Percentiles rank a stretch among this genome's conserved stretches.
Evolutionary conservation across 148 eudicot genomes (phyloP).

Genomic region (Vaccinium myrtillus): DNA sequence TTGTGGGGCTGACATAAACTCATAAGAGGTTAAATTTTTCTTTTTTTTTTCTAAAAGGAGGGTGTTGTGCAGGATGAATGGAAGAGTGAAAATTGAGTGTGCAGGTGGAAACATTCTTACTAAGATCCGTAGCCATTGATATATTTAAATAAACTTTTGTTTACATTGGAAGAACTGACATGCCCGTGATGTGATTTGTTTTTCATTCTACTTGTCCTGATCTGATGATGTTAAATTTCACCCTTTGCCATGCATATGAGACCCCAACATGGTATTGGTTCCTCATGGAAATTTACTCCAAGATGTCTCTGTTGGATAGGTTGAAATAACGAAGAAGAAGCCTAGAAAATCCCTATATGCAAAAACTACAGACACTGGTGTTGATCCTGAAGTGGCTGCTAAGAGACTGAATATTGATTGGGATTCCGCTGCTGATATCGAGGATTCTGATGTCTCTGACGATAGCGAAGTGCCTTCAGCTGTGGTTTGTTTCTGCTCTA

Average conservation of each 20-base stretch:
- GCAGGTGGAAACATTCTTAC: slow-evolving; percentile 73
- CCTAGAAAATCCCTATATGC: slow-evolving; percentile 73
- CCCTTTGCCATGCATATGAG: not conserved
- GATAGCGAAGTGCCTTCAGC: slow-evolving; percentile 67
- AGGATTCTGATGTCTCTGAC: slow-evolving; percentile 39
- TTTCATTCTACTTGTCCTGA: not conserved
- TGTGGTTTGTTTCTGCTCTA: slow-evolving; percentile 46
- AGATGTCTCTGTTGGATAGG: slow-evolving; percentile 36
- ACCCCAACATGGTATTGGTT: slow-evolving; percentile 2
- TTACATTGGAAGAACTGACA: not conserved
- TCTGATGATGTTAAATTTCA: not conserved
- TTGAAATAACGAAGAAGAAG: slow-evolving; percentile 51
- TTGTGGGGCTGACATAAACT: not conserved
- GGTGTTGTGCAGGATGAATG: slow-evolving; percentile 53
- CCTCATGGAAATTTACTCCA: slow-evolving; percentile 8
- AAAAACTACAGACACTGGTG: slow-evolving; percentile 83
- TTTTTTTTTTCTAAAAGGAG: slow-evolving; percentile 9
- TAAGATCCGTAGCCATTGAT: slow-evolving; percentile 27
- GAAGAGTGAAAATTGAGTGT: slow-evolving; percentile 61
- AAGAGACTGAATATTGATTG: slow-evolving; percentile 84
- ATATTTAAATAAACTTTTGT: not conserved
- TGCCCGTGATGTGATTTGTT: not conserved
- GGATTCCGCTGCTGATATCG: slow-evolving; percentile 96
- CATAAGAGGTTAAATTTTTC: slow-evolving; percentile 9
- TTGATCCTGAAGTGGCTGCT: slow-evolving; percentile 84